These are phyloP conservation scores for Cyberlindnera galapagoensis DNA, from an alignment of 805 yeast genomes.

Conservation along the genomic window DNA sequence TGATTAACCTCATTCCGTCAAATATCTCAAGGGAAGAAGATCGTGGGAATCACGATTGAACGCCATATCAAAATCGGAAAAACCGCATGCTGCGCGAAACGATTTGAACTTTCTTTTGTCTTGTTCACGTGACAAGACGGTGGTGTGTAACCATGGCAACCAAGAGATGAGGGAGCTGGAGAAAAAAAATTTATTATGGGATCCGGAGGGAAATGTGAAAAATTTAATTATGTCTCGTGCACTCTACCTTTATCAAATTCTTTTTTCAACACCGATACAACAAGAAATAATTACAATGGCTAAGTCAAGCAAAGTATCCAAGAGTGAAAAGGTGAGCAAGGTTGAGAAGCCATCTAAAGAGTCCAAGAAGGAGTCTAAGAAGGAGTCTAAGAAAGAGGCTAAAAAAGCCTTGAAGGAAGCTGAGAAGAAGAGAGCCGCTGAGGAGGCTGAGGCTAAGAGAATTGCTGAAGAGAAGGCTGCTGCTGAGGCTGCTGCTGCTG, in stretches of 20 bases:
- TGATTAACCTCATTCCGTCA: no score
- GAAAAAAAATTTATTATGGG: conserved; percentile 10
- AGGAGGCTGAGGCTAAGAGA: conserved; percentile 25
- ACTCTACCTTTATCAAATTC: no score
- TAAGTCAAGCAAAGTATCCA: no score
- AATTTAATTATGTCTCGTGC: conserved; percentile 5
- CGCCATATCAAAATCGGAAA: no score
- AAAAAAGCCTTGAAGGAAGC: conserved; percentile 10
- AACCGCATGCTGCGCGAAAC: no score
- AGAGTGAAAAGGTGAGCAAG: no score
- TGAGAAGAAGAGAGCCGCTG: conserved; percentile 24
- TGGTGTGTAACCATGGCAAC: conserved; percentile 13
- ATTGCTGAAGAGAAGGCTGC: conserved; percentile 20
- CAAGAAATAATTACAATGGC: conserved; percentile 15
- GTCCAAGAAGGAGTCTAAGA: conserved; percentile 18
- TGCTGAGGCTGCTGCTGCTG: conserved; percentile 12
- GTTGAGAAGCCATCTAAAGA: conserved; percentile 8
- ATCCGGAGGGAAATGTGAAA: conserved; percentile 10
- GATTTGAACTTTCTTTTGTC: no score
- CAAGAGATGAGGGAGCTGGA: conserved; percentile 20
- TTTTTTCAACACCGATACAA: not conserved
- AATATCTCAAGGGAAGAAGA: no score
- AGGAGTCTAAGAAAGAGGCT: conserved; percentile 21
- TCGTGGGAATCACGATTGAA: no score
- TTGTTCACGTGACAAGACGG: no score